Evolutionary conservation across 2,329 filamentous ascomycete genomes (phyloP).

Genomic region (Aspergillus fischeri): DNA sequence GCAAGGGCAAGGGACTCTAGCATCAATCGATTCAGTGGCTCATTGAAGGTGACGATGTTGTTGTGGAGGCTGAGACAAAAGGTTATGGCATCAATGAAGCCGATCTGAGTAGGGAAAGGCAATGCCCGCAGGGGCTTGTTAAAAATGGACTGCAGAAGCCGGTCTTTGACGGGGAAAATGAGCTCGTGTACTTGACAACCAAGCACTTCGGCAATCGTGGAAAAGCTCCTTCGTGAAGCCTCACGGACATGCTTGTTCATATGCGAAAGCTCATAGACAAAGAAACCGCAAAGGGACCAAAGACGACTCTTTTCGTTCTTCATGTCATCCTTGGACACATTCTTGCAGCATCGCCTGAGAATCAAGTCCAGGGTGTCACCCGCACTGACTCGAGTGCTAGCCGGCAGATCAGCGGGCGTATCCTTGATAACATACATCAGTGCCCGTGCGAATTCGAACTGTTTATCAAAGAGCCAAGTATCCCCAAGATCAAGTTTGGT

Average conservation of each 20-base stretch:
- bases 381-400: conserved; percentile 78
- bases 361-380: conserved; percentile 79
- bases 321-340: conserved; percentile 74
- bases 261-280: conserved; percentile 85
- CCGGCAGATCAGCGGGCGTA: conserved; percentile 89
- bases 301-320: conserved; percentile 63
- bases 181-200: conserved; percentile 80
- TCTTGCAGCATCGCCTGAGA: conserved; percentile 72
- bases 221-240: conserved; percentile 75
- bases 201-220: conserved; percentile 74
- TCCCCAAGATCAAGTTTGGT: conserved; percentile 82
- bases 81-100: conserved; percentile 95
- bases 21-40: conserved; percentile 81
- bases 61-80: conserved; percentile 88
- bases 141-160: conserved; percentile 86
- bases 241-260: conserved; percentile 94
- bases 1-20: conserved; percentile 92
- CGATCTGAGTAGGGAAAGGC: conserved; percentile 92
- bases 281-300: conserved; percentile 72
- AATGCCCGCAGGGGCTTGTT: conserved; percentile 89
- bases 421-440: conserved; percentile 97
- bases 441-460: conserved; percentile 84
- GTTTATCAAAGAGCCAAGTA: conserved; percentile 73
- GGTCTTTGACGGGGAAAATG: conserved; percentile 83
- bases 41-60: conserved; percentile 87